A percentile compares a stretch with the other conserved stretches of the same genome.
Evolutionary conservation across 345 rosid genomes (phyloP).

Genomic region (Lenwebbia sp.): DNA sequence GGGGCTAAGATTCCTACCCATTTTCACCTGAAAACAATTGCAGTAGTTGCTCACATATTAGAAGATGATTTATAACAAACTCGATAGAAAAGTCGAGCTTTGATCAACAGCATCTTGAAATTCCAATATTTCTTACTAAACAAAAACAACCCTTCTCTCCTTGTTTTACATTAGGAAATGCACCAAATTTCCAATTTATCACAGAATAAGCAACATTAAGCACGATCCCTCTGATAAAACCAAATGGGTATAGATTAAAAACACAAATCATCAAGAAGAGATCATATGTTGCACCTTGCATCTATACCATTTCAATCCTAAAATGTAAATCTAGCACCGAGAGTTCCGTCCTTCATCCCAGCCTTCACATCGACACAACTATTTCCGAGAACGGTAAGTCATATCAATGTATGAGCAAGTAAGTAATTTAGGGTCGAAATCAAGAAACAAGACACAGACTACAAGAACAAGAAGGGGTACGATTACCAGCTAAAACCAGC

Average conservation of each 20-base stretch:
- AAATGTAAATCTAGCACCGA: not conserved
- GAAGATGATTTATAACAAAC: not conserved
- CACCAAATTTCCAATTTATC: not conserved
- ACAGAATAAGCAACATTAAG: not conserved
- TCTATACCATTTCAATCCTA: not conserved
- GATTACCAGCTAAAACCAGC: not conserved
- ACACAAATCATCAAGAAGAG: not conserved
- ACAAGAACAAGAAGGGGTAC: not conserved
- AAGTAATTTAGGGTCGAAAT: not conserved
- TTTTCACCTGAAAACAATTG: not conserved
- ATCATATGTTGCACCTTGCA: not conserved
- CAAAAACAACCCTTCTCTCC: not conserved
- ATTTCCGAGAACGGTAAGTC: not conserved
- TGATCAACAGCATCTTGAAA: not conserved
- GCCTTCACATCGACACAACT: not conserved
- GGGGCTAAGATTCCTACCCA: constrained; percentile 44
- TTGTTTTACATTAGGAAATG: not conserved
- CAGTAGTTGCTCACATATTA: not conserved
- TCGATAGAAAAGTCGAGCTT: not conserved
- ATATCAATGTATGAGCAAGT: not conserved
- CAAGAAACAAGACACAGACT: not conserved
- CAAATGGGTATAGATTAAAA: not conserved
- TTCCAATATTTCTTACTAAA: not conserved
- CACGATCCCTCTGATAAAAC: not conserved
- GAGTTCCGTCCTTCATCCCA: not conserved